These are phyloP conservation scores for Datura wrightii DNA, from an alignment of 257 asterid species.

Conservation along the genomic window DNA sequence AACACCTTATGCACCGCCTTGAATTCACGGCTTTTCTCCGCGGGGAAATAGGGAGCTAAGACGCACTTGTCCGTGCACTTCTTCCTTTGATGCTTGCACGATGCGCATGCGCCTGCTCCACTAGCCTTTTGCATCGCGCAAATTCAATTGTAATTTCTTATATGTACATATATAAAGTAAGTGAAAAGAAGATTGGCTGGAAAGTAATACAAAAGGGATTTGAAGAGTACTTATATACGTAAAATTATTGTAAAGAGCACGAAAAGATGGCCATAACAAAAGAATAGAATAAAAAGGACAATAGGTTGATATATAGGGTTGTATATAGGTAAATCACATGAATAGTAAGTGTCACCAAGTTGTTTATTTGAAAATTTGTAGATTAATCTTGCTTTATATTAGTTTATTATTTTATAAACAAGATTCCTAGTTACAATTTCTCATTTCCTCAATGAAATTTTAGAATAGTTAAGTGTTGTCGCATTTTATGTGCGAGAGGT, in stretches of 20 bases:
- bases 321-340: constrained; percentile 52
- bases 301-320: constrained; percentile 22
- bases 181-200: neutral
- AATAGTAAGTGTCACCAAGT: constrained; percentile 34
- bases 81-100: constrained; percentile 97
- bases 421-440: neutral
- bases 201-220: constrained; percentile 4
- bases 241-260: constrained; percentile 39
- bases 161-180: too few relatives aligned
- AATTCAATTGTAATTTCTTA: neutral
- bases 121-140: neutral
- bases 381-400: neutral
- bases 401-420: neutral
- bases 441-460: neutral
- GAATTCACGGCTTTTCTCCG: constrained; percentile 57
- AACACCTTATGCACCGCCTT: constrained; percentile 81
- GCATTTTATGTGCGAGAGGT: too few relatives aligned
- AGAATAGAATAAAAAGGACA: constrained; percentile 24
- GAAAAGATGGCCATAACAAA: constrained; percentile 50
- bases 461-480: too few relatives aligned
- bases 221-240: constrained; percentile 42
- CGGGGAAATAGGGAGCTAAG: constrained; percentile 79
- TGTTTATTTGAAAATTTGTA: neutral
- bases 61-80: constrained; percentile 76
- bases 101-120: constrained; percentile 70